Percentiles rank a stretch among this genome's conserved stretches.
Conservation (phyloP, 108 stramenopile species). For the Nitzschia sp. region DNA sequence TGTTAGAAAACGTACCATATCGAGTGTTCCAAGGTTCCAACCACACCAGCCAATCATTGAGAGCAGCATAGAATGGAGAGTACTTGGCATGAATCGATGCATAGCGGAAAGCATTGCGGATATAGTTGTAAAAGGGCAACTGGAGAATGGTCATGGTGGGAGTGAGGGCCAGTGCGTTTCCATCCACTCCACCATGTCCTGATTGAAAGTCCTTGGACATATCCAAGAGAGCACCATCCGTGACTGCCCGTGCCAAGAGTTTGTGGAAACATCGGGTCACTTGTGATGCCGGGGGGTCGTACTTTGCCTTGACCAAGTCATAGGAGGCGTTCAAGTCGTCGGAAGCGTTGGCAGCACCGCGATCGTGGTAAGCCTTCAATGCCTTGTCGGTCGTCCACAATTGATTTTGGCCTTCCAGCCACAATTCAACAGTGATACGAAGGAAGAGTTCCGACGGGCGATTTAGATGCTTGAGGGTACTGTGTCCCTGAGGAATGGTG, state of each 20-base stretch:
- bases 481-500: constrained; percentile 9
- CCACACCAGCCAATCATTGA: constrained; percentile 83
- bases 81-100: constrained; percentile 63
- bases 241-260: constrained; percentile 24
- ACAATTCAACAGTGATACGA: constrained; percentile 66
- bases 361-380: constrained; percentile 20
- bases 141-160: constrained; percentile 64
- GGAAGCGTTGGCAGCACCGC: not conserved
- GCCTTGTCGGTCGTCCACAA: constrained; percentile 21
- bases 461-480: constrained; percentile 17
- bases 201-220: constrained; percentile 13
- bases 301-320: constrained; percentile 47
- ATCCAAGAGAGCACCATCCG: constrained; percentile 24
- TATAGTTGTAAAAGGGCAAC: constrained; percentile 64
- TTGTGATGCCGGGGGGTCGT: constrained; percentile 48
- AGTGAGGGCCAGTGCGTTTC: constrained; percentile 55
- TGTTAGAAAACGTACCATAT: constrained; percentile 16
- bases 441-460: constrained; percentile 69
- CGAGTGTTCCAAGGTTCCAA: constrained; percentile 82
- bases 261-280: constrained; percentile 50
- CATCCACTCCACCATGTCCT: constrained; percentile 15
- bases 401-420: constrained; percentile 59
- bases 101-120: constrained; percentile 65
- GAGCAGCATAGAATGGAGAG: constrained; percentile 67
- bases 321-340: constrained; percentile 45